These are phyloP conservation scores for Termitomyces sp. DNA, from an alignment of 1,284 basidiomycete genomes.

Conservation along the genomic window DNA sequence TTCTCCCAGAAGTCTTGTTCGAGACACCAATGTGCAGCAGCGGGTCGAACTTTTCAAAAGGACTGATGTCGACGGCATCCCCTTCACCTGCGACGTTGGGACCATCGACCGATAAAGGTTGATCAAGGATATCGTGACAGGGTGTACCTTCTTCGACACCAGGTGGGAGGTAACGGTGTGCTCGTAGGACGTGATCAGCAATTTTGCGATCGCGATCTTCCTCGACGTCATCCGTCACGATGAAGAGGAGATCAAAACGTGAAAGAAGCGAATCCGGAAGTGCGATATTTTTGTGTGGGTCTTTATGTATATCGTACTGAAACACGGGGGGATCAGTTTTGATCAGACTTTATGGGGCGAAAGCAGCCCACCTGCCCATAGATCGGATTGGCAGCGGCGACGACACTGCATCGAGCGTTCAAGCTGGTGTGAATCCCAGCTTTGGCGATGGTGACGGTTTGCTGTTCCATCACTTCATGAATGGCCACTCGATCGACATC, in stretches of 20 bases:
- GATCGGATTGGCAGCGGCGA: slow-evolving; percentile 98
- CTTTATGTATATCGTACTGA: slow-evolving; percentile 99
- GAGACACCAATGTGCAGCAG: slow-evolving; percentile 85
- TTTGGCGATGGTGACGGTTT: slow-evolving; percentile 99
- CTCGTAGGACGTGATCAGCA: slow-evolving; percentile 95
- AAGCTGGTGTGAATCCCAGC: slow-evolving; percentile 98
- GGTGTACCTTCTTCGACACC: slow-evolving; percentile 95
- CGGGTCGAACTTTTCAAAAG: slow-evolving; percentile 96
- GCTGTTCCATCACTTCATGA: slow-evolving; percentile 99
- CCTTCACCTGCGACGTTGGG: slow-evolving; percentile 53
- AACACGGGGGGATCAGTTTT: slow-evolving; percentile 16
- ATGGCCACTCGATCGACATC: slow-evolving; percentile 99
- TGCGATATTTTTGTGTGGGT: slow-evolving; percentile 98
- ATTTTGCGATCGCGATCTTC: slow-evolving; percentile 92
- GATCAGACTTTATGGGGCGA: slow-evolving; percentile 5
- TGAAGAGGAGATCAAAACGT: slow-evolving; percentile 98
- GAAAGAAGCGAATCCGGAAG: slow-evolving; percentile 97
- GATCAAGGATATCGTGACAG: slow-evolving; percentile 81
- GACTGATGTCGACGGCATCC: slow-evolving; percentile 66
- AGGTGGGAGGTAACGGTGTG: slow-evolving; percentile 96
- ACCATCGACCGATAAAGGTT: slow-evolving; percentile 82
- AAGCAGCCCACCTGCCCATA: slow-evolving; percentile 80
- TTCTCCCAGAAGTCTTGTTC: slow-evolving; percentile 32
- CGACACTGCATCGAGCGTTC: slow-evolving; percentile 96
- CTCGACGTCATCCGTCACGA: slow-evolving; percentile 97